Evolutionary conservation across 2,329 filamentous ascomycete species (phyloP), one percentile per base, ranked within the genome.

Genomic region (Helotiales sp.): DNA sequence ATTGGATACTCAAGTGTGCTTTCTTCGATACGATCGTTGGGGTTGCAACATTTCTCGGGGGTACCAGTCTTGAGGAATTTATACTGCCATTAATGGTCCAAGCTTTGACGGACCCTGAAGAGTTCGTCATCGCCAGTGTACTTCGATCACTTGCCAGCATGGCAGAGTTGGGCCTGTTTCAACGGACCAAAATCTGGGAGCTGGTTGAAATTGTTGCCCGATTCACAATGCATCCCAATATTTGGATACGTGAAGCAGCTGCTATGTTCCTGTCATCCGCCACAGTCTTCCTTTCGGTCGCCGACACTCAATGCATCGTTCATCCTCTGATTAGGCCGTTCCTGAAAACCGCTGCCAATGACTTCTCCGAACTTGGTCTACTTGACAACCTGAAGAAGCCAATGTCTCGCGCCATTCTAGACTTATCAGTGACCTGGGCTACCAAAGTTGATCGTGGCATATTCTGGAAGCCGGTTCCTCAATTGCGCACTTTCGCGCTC

Each of bases 11-110:
- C 34, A 97, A 97, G 78, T 97, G 93, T 74, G 93, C 95, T 2
- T 98, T 98, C 77, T 97, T 99, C 75, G 94, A 97, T 75, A 93
- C 93, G 0, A 93, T 98, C 28, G 93, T 98, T 17, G 95, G 94
- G 3, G 94, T 99, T 71, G 93, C 94, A 3, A 88, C 92, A 0
- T 97, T 97, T 73, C 87, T 98, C 37, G 96, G 96, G 30, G 93
- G 92, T 67, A 92, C 90, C 37, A 96, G 91, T 72, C 81, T 99
- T 34, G 96, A 99, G 78, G 93, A 97, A 72, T 99, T 97, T 74
- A 97, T 98, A 71, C 81, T 99, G 28, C 96, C 96, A 0, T 83
- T 99, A 15, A 97, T 99, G 93, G 87, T 97, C 2, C 96, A 97
- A 78, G 95, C 96, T 7, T 83, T 99, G 73, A 93, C 93, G 0